These are phyloP conservation scores for Botrytis elliptica DNA, from an alignment of 2,329 filamentous ascomycete species.

Conservation along the genomic window DNA sequence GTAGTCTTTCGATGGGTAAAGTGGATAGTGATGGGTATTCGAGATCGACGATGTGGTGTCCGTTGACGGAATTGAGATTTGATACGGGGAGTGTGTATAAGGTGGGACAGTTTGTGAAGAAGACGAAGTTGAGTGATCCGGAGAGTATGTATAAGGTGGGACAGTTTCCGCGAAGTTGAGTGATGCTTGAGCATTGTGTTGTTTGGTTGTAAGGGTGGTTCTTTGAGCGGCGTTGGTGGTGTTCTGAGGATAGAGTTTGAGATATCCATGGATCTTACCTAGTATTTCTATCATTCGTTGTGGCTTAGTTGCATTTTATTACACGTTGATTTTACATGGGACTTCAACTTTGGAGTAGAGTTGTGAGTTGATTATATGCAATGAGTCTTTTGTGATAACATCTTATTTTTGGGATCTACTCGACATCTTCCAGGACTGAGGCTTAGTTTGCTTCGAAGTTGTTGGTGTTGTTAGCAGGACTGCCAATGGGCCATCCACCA, in stretches of 20 bases:
- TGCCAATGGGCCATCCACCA: background rate
- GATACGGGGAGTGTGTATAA: background rate
- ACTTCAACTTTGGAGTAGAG: background rate
- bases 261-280: background rate
- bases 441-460: background rate
- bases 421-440: accelerated
- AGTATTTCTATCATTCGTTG: no score
- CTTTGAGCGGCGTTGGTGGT: background rate
- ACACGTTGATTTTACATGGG: background rate
- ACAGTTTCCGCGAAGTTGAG: background rate
- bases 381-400: background rate
- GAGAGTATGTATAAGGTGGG: background rate
- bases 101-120: background rate
- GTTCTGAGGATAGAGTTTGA: background rate
- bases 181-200: background rate
- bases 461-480: no score
- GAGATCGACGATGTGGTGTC: background rate
- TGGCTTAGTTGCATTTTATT: background rate
- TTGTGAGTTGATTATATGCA: background rate
- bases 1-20: background rate
- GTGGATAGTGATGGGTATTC: background rate
- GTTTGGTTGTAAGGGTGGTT: no score
- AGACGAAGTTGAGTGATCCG: background rate
- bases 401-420: background rate
- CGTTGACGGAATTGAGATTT: background rate